Evolutionary conservation across 2,329 filamentous ascomycete genomes (phyloP).

Genomic region (Plectosphaerella plurivora): DNA sequence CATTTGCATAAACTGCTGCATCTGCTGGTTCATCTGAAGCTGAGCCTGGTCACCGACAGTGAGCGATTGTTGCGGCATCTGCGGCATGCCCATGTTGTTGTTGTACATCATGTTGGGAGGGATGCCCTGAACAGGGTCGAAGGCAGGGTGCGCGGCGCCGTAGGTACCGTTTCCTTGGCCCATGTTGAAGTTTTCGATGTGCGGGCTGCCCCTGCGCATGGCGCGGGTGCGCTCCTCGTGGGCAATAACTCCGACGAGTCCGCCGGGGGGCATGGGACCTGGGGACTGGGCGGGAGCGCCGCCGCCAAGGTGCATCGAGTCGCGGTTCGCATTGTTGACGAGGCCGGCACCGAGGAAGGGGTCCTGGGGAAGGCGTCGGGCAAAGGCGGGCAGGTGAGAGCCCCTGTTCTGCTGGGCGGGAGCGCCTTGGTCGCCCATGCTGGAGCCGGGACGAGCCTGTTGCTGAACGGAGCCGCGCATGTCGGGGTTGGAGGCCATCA

Average conservation of each 20-base stretch:
- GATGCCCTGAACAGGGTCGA: slow-evolving; percentile 46
- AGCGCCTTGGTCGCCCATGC: slow-evolving; percentile 42
- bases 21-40: slow-evolving; percentile 76
- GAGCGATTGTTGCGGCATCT: slow-evolving; percentile 43
- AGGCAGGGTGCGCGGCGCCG: slow-evolving; percentile 28
- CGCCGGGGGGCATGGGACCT: slow-evolving; percentile 47
- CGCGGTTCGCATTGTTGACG: slow-evolving; percentile 66
- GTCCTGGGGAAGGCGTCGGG: slow-evolving; percentile 75
- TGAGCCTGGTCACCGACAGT: slow-evolving; percentile 68
- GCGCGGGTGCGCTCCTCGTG: slow-evolving; percentile 77
- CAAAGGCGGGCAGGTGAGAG: slow-evolving; percentile 71
- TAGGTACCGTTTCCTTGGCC: slow-evolving; percentile 27
- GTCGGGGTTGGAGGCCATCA: slow-evolving; percentile 67
- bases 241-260: slow-evolving; percentile 83
- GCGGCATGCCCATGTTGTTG: slow-evolving; percentile 14
- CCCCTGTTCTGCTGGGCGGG: slow-evolving; percentile 21
- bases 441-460: slow-evolving; percentile 51
- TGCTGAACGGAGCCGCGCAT: slow-evolving; percentile 52
- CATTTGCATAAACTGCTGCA: slow-evolving; percentile 87
- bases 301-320: slow-evolving; percentile 68
- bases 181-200: slow-evolving; percentile 47
- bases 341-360: slow-evolving; percentile 79
- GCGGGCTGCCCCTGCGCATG: slow-evolving; percentile 73
- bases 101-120: slow-evolving; percentile 38
- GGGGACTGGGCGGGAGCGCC: slow-evolving; percentile 40